Conservation (phyloP, 768 basidiomycete species). For the Mycena belliarum region DNA sequence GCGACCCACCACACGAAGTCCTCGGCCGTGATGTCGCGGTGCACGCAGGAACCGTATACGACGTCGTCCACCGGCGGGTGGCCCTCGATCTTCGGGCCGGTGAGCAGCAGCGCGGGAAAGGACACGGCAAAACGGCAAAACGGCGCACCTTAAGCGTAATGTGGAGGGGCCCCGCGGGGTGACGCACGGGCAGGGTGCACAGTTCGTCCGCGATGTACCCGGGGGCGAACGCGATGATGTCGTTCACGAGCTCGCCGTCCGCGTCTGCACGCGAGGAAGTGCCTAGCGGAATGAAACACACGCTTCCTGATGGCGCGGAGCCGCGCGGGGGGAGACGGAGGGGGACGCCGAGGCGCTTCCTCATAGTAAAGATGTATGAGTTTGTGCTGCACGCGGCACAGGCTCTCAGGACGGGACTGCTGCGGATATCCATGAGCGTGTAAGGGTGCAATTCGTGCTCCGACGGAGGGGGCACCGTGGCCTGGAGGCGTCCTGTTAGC, state of each 20-base stretch:
- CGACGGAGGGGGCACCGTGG: background rate
- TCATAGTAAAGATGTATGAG: background rate
- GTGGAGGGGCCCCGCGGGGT: background rate
- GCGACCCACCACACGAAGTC: background rate
- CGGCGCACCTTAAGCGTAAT: background rate
- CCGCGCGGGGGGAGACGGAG: background rate
- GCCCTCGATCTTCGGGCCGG: background rate
- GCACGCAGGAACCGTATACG: background rate
- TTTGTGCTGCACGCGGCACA: background rate
- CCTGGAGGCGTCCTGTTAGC: too few species aligned
- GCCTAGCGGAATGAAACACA: too few species aligned
- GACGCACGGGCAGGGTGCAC: background rate
- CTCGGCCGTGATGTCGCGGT: background rate
- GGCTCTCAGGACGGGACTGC: background rate
- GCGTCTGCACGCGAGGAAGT: too few species aligned
- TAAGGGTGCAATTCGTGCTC: background rate
- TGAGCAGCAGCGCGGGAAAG: too few species aligned
- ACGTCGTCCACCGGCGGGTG: background rate
- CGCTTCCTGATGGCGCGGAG: background rate
- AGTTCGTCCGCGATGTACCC: background rate
- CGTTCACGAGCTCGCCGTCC: background rate
- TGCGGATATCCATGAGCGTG: background rate
- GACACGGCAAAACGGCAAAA: too few species aligned
- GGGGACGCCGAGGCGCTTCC: background rate
- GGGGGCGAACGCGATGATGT: background rate